Evolutionary conservation across 305 asterid genomes (phyloP).

Genomic region (Stenogyne calaminthoides): DNA sequence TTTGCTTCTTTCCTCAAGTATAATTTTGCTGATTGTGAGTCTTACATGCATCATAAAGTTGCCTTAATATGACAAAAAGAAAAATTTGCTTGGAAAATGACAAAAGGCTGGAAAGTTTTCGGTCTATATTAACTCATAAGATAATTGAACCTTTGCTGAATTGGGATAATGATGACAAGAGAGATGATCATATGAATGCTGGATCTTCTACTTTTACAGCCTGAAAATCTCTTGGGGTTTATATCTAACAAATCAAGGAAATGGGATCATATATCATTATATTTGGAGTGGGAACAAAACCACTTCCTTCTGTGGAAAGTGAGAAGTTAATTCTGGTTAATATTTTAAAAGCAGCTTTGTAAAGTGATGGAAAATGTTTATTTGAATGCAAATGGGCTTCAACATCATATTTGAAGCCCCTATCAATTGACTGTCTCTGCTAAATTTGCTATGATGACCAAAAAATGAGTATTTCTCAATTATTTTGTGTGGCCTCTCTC

Average conservation of each 20-base stretch:
- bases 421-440: constrained; percentile 8
- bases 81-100: background rate
- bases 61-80: background rate
- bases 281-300: background rate
- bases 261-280: background rate
- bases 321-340: background rate
- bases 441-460: background rate
- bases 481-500: constrained; percentile 4
- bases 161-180: background rate
- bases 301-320: background rate
- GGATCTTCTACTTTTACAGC: background rate
- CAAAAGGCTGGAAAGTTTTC: background rate
- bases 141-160: constrained; percentile 1
- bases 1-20: background rate
- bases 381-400: constrained; percentile 1
- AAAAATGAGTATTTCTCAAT: background rate
- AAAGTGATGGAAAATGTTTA: background rate
- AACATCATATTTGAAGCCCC: background rate
- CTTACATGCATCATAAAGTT: background rate
- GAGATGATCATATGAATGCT: background rate
- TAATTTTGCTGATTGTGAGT: background rate
- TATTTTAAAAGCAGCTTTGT: background rate
- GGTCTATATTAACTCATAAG: background rate
- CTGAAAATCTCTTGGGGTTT: background rate
- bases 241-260: background rate